Percentiles rank a stretch among this genome's conserved stretches.
phyloP scores from a whole-genome alignment of 2,329 filamentous ascomycete genomes.

The Talaromyces sp. region DNA sequence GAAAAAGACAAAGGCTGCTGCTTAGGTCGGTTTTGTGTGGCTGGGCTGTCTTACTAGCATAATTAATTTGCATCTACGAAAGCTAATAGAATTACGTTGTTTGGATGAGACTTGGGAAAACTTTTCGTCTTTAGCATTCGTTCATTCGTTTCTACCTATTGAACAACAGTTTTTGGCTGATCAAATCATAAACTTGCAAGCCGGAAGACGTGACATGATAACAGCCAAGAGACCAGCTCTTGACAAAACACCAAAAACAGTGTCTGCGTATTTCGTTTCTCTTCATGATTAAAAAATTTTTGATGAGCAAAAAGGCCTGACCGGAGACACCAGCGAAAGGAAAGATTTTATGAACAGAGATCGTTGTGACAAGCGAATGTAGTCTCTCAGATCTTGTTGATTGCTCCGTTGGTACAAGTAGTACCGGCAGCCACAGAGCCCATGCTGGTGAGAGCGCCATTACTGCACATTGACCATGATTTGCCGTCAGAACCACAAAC shows the following conservation, averaged over 20 bases:
- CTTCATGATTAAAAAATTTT: neutral
- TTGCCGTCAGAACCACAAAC: conserved; percentile 27
- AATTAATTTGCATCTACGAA: neutral
- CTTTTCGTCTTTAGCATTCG: neutral
- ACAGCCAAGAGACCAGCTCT: neutral
- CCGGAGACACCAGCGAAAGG: neutral
- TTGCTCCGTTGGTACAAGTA: conserved; percentile 23
- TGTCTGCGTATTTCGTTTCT: neutral
- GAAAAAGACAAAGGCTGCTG: neutral
- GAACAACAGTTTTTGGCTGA: neutral
- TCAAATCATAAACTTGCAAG: neutral
- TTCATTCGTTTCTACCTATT: neutral
- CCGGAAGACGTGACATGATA: neutral
- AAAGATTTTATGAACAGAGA: neutral
- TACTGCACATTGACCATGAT: conserved; percentile 30
- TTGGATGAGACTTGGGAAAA: neutral
- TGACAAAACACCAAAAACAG: neutral
- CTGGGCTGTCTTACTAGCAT: neutral
- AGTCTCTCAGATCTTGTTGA: conserved; percentile 2
- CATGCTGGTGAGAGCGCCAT: conserved; percentile 29
- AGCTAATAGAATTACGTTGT: neutral
- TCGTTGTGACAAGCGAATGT: neutral
- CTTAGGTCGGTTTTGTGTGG: neutral
- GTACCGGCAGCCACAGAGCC: conserved; percentile 34
- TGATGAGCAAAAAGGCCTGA: neutral